phyloP scores from a whole-genome alignment of 768 basidiomycete genomes.

The Tricholoma terreum region DNA sequence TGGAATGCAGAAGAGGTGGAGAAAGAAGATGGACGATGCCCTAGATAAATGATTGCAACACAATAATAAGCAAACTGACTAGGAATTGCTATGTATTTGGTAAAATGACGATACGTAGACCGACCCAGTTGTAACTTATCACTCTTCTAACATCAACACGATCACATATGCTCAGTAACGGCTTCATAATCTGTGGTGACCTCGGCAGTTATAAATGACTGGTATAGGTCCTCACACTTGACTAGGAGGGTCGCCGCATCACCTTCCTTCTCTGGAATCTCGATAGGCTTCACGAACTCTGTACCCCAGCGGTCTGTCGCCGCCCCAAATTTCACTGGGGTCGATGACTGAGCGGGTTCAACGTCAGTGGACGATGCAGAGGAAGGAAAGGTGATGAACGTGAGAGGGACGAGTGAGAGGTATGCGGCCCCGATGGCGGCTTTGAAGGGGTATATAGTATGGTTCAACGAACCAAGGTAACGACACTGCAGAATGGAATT shows the following conservation, averaged over 20 bases:
- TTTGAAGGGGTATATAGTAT: constrained; percentile 58
- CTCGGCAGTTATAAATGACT: constrained; percentile 28
- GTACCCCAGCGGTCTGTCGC: constrained; percentile 55
- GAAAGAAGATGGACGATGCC: constrained; percentile 70
- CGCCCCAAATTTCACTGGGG: constrained; percentile 52
- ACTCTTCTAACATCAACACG: not conserved
- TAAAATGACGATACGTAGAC: not conserved
- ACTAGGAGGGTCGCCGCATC: constrained; percentile 48
- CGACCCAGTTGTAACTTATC: not conserved
- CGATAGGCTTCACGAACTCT: constrained; percentile 46
- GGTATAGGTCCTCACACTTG: constrained; percentile 55
- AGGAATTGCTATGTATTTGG: not conserved
- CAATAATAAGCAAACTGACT: not conserved
- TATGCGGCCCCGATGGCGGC: constrained; percentile 68
- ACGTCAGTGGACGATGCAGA: constrained; percentile 8
- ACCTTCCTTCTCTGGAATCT: constrained; percentile 44
- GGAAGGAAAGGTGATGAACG: constrained; percentile 41
- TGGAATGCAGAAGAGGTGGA: constrained; percentile 87
- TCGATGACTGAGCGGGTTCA: constrained; percentile 14
- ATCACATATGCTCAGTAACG: constrained; percentile 10
- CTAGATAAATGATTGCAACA: not conserved
- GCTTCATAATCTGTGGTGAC: constrained; percentile 12
- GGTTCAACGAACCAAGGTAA: constrained; percentile 61
- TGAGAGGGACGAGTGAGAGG: constrained; percentile 56
- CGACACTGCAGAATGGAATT: constrained; percentile 52